Base-by-base conservation (phyloP, 1,284 basidiomycete species). In the Trametes versicolor region DNA sequence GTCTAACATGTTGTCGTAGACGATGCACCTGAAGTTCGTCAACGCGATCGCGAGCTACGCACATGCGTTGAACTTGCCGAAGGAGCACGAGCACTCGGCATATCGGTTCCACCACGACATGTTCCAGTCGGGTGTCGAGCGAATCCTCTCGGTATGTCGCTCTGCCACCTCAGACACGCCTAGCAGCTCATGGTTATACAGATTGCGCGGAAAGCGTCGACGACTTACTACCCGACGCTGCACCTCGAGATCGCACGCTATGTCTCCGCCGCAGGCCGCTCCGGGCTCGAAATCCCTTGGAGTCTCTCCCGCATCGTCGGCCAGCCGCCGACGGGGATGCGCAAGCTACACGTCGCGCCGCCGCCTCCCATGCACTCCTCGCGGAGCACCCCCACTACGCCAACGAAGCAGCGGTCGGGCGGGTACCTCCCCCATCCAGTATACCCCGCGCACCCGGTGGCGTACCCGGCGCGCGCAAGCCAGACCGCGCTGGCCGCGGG, bases 211-310 rank as follows among this genome's bases (percentile, higher is more conserved):
- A 97, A 97, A 77, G 95, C 96, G 9, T 97, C 96, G 8, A 89
- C 91, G 15, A 90, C 92, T 12, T 97, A 97, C 77, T 98, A 98
- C 77, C 95, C 95, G 0, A 92, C 89, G 1, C 85, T 98, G 2
- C 96, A 98, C 76, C 88, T 98, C 52, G 96, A 98, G 78, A 82
- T 98, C 53, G 87, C 95, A 1, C 87, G 95, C 27, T 98, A 97
- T 75, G 83, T 97, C 67, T 81, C 85, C 0, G 82, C 88, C 65
- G 87, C 90, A 1, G 75, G 76, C 12, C 80, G 83, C 12, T 85
- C 91, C n/a, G 85, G 86, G 27, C 91, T 86, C 70, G 90, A 93
- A 67, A 75, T 95, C 25, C 93, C 93, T 2, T 94, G 90, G 83
- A 86, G 88, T 1, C 80, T 95, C 41, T 86, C 88, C 25, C 83